Base-by-base conservation (phyloP, 2,329 filamentous ascomycete genomes). In the Atkinsonella hypoxylon region DNA sequence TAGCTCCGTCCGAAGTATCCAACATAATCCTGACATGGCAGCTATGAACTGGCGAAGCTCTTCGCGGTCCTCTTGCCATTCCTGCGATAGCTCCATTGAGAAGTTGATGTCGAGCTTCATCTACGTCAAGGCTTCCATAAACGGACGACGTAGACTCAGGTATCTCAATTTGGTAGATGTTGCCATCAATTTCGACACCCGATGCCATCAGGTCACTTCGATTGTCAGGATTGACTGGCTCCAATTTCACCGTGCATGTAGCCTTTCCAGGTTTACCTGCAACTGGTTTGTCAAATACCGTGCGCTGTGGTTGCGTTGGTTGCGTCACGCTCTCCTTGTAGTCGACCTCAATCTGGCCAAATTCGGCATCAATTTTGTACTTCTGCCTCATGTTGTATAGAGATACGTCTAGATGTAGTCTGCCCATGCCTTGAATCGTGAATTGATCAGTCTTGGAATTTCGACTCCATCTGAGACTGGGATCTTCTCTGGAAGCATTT, bases 401-500 rank as follows among this genome's bases (percentile, higher is more conserved):
- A 0, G 91, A 90, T 46, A 98, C 93, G 60, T 98, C 93, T 1
- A 98, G 76, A 66, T 98, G 93, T 30, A 98, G 77, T 60, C 95
- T 89, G 8, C 93, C 93, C 93, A 98, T 97, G 4, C 93, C 93
- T 49, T 90, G 90, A 0, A 98, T 76, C 32, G 95, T 84, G 45
- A 93, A 96, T 61, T 95, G 89, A 2, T 93, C 93, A 1, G 88
- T 90, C 64, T 96, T 93, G 54, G 91, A 82, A 59, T 97, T 88
- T 31, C 87, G 75, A 36, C 77, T 86, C 63, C 95, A 87, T 51
- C 93, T 81, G 20, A 98, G 72, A 65, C 89, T 96, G 0, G 93
- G 93, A 60, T 98, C 93, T 70, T 98, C 93, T 58, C 93, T 77
- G 0, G 95, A 79, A 5, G 95, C 77, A 46, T 93, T 79, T 5